Conservation (phyloP, 2,329 filamentous ascomycete species). For the Pseudomassariella vexata region DNA sequence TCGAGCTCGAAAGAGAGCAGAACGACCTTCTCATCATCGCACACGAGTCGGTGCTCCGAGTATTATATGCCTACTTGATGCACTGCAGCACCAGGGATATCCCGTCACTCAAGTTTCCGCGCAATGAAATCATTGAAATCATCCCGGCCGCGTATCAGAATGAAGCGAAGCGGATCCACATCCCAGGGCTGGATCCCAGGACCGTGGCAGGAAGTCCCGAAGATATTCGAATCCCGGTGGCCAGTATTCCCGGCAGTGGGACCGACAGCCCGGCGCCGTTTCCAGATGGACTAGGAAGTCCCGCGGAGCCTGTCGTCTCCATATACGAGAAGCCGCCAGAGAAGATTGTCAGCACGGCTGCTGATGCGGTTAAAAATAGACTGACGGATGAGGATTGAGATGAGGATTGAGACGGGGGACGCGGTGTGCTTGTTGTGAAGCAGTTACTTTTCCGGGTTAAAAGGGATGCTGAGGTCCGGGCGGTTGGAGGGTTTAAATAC, state of each 20-base stretch:
- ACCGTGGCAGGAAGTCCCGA: conserved; percentile 75
- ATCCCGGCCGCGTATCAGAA: conserved; percentile 98
- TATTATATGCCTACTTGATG: conserved; percentile 97
- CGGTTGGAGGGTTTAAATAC: too few relatives aligned
- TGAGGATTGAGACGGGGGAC: too few relatives aligned
- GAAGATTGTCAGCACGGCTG: conserved; percentile 22
- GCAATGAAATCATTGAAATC: conserved; percentile 97
- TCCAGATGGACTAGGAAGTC: conserved; percentile 42
- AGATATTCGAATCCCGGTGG: conserved; percentile 73
- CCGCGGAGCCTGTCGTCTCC: conserved; percentile 31
- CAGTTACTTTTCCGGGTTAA: too few relatives aligned
- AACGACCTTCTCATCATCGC: conserved; percentile 98
- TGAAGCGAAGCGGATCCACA: conserved; percentile 83
- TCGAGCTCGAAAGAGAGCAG: conserved; percentile 93
- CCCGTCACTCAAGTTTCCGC: conserved; percentile 85
- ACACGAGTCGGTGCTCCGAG: conserved; percentile 94
- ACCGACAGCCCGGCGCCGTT: conserved; percentile 34
- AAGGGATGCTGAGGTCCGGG: too few relatives aligned
- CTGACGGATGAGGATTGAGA: conserved; percentile 24
- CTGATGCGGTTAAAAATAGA: conserved; percentile 24
- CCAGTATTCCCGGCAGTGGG: conserved; percentile 28
- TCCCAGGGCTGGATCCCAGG: conserved; percentile 60
- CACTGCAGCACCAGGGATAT: conserved; percentile 95
- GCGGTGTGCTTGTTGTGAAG: too few relatives aligned
- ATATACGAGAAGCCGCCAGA: conserved; percentile 19